Percentiles rank a stretch among this genome's conserved stretches.
Evolutionary conservation across 768 basidiomycete species (phyloP).

Genomic region (Naganishia friedmannii): DNA sequence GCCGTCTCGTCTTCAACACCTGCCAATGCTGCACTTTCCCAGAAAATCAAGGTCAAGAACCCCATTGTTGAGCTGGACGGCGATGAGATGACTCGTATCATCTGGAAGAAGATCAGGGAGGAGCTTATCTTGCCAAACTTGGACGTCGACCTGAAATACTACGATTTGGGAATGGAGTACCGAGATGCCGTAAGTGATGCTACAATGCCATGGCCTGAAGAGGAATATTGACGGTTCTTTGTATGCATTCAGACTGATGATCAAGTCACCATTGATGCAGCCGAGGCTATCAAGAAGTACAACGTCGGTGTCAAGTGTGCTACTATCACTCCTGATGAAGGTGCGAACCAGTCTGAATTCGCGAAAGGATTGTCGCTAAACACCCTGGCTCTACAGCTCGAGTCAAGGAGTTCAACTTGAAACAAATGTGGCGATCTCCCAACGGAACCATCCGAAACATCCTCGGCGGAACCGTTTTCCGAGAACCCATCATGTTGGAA

Average conservation of each 20-base stretch:
- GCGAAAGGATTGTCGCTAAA: neutral
- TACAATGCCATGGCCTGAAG: neutral
- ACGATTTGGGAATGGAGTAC: slow-evolving; percentile 89
- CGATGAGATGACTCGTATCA: slow-evolving; percentile 99
- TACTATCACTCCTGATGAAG: slow-evolving; percentile 98
- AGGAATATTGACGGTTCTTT: neutral
- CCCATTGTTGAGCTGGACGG: slow-evolving; percentile 94
- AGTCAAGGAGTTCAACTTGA: slow-evolving; percentile 79
- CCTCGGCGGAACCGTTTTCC: slow-evolving; percentile 95
- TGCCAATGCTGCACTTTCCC: slow-evolving; percentile 1
- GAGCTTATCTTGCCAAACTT: slow-evolving; percentile 97
- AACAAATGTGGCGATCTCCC: slow-evolving; percentile 98
- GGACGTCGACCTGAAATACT: slow-evolving; percentile 95
- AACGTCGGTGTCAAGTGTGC: slow-evolving; percentile 98
- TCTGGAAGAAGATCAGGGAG: slow-evolving; percentile 96
- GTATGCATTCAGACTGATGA: slow-evolving; percentile 72
- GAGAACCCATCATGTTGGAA: slow-evolving; percentile 90
- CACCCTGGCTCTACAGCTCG: neutral
- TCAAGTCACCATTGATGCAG: slow-evolving; percentile 85
- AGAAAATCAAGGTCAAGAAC: slow-evolving; percentile 70
- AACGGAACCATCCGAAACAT: slow-evolving; percentile 98
- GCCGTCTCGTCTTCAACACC: neutral
- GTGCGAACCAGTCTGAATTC: neutral
- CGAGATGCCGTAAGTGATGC: slow-evolving; percentile 68
- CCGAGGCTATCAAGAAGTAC: slow-evolving; percentile 89